phyloP scores from a whole-genome alignment of 1,139 yeast species.

The Dujonia santamariae region DNA sequence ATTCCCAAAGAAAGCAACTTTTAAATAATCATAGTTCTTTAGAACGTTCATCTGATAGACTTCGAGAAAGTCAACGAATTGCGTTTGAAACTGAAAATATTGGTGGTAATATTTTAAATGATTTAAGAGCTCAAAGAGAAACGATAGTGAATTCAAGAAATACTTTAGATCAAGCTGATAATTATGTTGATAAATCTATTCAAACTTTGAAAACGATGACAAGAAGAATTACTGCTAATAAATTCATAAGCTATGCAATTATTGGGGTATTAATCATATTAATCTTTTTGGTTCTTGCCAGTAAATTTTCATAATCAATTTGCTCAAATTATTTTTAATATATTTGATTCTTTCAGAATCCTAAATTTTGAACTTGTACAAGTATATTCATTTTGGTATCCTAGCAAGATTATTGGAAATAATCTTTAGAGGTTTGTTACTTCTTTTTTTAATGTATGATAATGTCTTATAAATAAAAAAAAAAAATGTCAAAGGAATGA shows the following conservation, averaged over 20 bases:
- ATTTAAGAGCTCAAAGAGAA: conserved; percentile 89
- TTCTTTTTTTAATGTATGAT: too few relatives aligned
- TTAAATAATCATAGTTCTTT: conserved; percentile 76
- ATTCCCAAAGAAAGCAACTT: conserved; percentile 78
- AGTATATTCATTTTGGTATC: too few relatives aligned
- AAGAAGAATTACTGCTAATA: conserved; percentile 91
- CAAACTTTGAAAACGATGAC: conserved; percentile 90
- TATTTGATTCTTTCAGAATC: too few relatives aligned
- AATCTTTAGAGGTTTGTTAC: too few relatives aligned
- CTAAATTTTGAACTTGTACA: too few relatives aligned
- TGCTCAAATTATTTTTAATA: too few relatives aligned
- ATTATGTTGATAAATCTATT: conserved; percentile 86
- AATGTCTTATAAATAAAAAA: neutral
- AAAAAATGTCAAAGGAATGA: neutral
- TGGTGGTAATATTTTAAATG: conserved; percentile 88
- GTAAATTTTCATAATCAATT: conserved; percentile 80
- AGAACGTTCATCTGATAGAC: conserved; percentile 78
- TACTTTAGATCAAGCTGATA: conserved; percentile 85
- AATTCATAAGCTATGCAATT: conserved; percentile 90
- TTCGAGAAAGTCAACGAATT: conserved; percentile 82
- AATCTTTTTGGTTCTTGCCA: conserved; percentile 80
- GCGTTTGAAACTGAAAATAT: conserved; percentile 91
- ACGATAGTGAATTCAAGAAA: conserved; percentile 83
- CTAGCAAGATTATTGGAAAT: too few relatives aligned
- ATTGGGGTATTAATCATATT: conserved; percentile 83